phyloP scores from a whole-genome alignment of 139 green algal species.

The Monoraphidium neglectum region DNA sequence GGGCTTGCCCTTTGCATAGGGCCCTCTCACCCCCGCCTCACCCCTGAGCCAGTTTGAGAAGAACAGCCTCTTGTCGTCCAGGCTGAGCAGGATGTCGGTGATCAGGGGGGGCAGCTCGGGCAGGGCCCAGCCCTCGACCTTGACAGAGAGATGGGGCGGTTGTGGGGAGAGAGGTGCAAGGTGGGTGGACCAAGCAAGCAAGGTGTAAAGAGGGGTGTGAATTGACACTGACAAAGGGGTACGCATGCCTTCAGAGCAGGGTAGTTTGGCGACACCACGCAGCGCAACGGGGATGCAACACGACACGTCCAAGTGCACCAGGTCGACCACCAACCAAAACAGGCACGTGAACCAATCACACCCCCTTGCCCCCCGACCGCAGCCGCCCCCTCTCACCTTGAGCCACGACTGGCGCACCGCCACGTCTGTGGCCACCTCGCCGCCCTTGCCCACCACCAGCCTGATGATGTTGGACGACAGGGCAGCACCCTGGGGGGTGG shows the following conservation, averaged over 20 bases:
- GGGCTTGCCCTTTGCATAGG: neutral
- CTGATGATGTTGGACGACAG: constrained; percentile 77
- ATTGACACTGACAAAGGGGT: too few species aligned
- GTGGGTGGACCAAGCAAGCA: neutral
- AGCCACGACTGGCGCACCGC: constrained; percentile 58
- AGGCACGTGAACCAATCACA: neutral
- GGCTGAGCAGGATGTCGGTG: constrained; percentile 85
- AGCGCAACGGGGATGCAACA: neutral
- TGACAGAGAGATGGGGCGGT: neutral
- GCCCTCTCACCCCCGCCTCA: constrained; percentile 9
- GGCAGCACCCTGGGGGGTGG: constrained; percentile 46
- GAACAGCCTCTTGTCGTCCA: constrained; percentile 83
- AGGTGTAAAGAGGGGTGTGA: too few species aligned
- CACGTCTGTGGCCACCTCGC: constrained; percentile 16
- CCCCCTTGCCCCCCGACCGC: too few species aligned
- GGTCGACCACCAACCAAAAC: neutral
- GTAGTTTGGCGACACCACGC: neutral
- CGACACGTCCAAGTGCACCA: neutral
- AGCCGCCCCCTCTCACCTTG: constrained; percentile 28
- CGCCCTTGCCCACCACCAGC: constrained; percentile 14
- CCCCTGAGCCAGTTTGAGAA: constrained; percentile 72
- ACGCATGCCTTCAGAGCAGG: too few species aligned
- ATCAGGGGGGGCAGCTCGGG: constrained; percentile 81
- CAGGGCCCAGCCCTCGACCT: constrained; percentile 80
- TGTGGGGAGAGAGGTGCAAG: neutral